Base-by-base conservation (phyloP, 352 stramenopile genomes). In the Globisporangium barbulae region DNA sequence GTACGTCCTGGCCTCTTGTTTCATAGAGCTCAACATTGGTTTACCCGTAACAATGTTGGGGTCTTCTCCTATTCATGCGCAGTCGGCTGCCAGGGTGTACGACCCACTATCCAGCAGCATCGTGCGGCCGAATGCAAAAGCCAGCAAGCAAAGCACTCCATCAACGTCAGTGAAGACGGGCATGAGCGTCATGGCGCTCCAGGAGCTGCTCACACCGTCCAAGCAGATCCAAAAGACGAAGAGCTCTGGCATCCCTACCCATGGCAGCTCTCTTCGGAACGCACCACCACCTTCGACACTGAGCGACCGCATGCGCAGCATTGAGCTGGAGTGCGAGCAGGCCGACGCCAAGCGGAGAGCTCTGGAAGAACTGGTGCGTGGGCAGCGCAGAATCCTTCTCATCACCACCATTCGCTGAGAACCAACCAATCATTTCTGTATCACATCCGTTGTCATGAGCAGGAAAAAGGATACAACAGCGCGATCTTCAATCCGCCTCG, bases 71-170 rank as follows among this genome's bases (percentile, higher is more conserved):
- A 56, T 31, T 45, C 2, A 61, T 50, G 12, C 35, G 5, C 19
- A 91, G 79, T 92, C 85, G 6, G 85, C 83, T 0, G 76, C 83
- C 2, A 76, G 83, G 13, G 84, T 91, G 78, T 94, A 90, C 58
- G 72, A 91, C 33, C 81, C 83, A 5, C 47, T 85, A 9, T 89
- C 78, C 31, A 79, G 75, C 50, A 60, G 53, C 3, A 68, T 77
- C 8, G 50, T 59, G 22, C 58, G 65, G 64, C 49, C 19, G 30
- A 70, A 62, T 19, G 70, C 71, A 39, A 66, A 45, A 28, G 41
- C 53, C 9, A 53, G 54, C 44, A 68, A 54, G n/a, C 62, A 52
- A 48, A 44, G 5, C 28, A 33, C 13, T 45, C 54, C 67, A 12
- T 77, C 67, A 15, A 75, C 53, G 1, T 50, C 74, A 25, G 70